Evolutionary conservation across 2,329 filamentous ascomycete species (phyloP).

Genomic region (Cytospora paraplurivora): DNA sequence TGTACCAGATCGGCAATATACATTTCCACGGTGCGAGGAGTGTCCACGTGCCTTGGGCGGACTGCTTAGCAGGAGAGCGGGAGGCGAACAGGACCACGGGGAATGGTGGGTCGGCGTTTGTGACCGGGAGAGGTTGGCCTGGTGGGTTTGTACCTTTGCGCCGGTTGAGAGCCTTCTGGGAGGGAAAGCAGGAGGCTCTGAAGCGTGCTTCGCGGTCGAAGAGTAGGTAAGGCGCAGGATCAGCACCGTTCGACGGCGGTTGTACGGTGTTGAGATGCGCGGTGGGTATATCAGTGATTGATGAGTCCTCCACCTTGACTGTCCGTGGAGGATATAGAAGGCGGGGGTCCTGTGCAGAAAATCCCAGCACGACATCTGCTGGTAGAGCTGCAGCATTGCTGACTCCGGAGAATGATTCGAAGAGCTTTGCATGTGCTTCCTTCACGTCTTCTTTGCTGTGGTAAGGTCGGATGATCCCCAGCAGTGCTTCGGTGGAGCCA

Average conservation of each 20-base stretch:
- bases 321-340: slow-evolving; percentile 73
- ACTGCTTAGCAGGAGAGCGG: slow-evolving; percentile 41
- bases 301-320: slow-evolving; percentile 42
- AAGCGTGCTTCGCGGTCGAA: slow-evolving; percentile 71
- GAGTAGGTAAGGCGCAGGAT: slow-evolving; percentile 48
- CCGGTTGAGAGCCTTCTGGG: slow-evolving; percentile 80
- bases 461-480: slow-evolving; percentile 65
- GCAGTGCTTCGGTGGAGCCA: slow-evolving; percentile 75
- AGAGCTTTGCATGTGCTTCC: slow-evolving; percentile 50
- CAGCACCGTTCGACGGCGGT: slow-evolving; percentile 37
- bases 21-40: slow-evolving; percentile 89
- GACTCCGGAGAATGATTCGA: slow-evolving; percentile 56
- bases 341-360: slow-evolving; percentile 77
- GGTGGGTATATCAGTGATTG: not conserved
- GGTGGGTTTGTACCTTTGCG: slow-evolving; percentile 66
- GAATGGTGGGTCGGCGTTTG: slow-evolving; percentile 69
- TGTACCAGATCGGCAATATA: slow-evolving; percentile 82
- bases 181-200: slow-evolving; percentile 65
- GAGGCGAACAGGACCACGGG: slow-evolving; percentile 72
- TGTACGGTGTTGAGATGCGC: not conserved
- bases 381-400: slow-evolving; percentile 73
- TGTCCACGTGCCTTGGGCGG: slow-evolving; percentile 73
- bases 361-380: slow-evolving; percentile 67
- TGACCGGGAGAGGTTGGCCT: slow-evolving; percentile 61
- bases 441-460: slow-evolving; percentile 37